Percentiles rank a stretch among this genome's conserved stretches.
Evolutionary conservation across 306 rosid genomes (phyloP).

Genomic region (Datisca glomerata): DNA sequence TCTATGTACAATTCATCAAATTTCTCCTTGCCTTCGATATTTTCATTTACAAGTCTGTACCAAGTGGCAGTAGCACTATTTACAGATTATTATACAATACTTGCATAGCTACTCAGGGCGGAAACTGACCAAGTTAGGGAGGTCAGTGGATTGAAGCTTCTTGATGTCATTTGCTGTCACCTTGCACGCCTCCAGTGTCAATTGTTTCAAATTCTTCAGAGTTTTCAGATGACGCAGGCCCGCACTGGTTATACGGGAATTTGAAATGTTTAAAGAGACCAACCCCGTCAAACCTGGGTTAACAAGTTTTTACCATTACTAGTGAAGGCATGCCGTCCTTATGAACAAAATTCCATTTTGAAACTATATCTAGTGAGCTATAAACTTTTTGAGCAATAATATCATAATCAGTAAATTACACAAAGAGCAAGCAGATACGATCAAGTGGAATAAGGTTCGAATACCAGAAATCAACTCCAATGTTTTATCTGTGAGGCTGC

Average conservation of each 20-base stretch:
- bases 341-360: too few species aligned
- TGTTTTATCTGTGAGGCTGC: constrained; percentile 74
- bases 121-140: constrained; percentile 76
- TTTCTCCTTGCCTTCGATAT: constrained; percentile 1
- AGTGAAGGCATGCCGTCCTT: too few species aligned
- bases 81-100: constrained; percentile 1
- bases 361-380: too few species aligned
- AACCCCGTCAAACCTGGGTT: constrained; percentile 66
- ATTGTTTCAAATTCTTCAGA: constrained; percentile 66
- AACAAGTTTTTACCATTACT: too few species aligned
- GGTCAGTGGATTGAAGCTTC: constrained; percentile 60
- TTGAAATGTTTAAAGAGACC: constrained; percentile 66
- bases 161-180: constrained; percentile 60
- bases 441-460: neutral
- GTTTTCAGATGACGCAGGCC: constrained; percentile 73
- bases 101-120: constrained; percentile 50
- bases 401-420: neutral
- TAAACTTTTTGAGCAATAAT: neutral
- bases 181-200: constrained; percentile 79
- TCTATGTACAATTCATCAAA: constrained; percentile 8
- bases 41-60: constrained; percentile 12
- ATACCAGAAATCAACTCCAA: constrained; percentile 82
- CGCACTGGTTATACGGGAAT: constrained; percentile 51
- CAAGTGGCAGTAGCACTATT: constrained; percentile 4
- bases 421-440: neutral